Conservation (phyloP, 768 basidiomycete species). For the Hericium alpestre region DNA sequence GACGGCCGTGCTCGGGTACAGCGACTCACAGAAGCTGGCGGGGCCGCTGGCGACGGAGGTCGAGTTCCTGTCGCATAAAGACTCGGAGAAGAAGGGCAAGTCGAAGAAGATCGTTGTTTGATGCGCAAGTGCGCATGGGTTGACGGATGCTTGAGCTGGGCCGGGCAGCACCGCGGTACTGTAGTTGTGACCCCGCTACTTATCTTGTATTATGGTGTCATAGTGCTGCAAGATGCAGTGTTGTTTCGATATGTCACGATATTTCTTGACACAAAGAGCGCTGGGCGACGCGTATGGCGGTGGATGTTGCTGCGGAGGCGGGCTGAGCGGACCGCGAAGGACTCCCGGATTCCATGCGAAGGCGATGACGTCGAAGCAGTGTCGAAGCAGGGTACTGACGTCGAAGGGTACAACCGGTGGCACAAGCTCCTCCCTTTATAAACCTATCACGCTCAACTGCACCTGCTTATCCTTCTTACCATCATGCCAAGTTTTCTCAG, state of each 20-base stretch:
- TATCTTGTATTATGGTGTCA: constrained; percentile 14
- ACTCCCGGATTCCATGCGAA: too few relatives aligned
- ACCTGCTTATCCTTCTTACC: not conserved
- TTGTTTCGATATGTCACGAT: not conserved
- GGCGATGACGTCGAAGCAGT: constrained; percentile 14
- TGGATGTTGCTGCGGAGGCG: too few relatives aligned
- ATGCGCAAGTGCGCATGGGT: constrained; percentile 4
- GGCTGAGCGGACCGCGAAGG: too few relatives aligned
- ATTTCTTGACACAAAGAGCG: not conserved
- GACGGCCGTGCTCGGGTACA: constrained; percentile 73
- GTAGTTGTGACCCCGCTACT: constrained; percentile 2
- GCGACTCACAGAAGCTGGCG: constrained; percentile 59
- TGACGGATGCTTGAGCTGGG: not conserved
- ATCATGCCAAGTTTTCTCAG: constrained; percentile 54
- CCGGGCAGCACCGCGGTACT: not conserved
- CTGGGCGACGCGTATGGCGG: not conserved
- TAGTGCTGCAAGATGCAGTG: not conserved
- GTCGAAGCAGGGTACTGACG: not conserved
- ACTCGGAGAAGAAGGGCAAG: constrained; percentile 91
- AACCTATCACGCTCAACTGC: too few relatives aligned
- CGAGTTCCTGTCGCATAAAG: constrained; percentile 89
- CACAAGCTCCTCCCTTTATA: too few relatives aligned
- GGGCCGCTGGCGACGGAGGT: constrained; percentile 92
- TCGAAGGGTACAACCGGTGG: too few relatives aligned
- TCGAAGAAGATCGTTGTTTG: constrained; percentile 69